Conservation (phyloP, 73 alveolate genomes). For the Durusdinium trenchii region DNA sequence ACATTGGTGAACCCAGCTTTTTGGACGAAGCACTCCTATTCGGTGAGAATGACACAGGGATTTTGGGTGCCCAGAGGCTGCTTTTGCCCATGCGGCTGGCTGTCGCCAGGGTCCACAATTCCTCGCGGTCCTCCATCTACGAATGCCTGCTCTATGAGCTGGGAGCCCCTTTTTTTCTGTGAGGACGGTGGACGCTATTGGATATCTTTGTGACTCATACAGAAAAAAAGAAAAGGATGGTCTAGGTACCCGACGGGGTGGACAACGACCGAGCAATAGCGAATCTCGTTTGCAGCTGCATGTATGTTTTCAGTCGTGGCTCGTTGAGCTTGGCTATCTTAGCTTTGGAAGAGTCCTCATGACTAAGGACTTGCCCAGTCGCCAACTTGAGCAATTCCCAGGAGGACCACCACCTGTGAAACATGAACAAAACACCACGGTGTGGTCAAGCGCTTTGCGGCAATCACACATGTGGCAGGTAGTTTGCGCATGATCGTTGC, state of each 20-base stretch:
- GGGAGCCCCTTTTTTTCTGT: neutral
- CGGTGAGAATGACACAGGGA: no score
- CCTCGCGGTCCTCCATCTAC: constrained; percentile 5
- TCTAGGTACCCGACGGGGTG: neutral
- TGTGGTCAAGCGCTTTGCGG: no score
- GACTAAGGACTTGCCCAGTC: constrained; percentile 35
- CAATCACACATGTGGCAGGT: no score
- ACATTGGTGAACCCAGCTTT: no score
- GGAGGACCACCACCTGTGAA: no score
- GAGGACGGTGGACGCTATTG: neutral
- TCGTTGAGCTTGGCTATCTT: neutral
- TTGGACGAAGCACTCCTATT: no score
- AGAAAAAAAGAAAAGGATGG: neutral
- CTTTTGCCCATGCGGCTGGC: no score
- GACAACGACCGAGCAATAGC: neutral
- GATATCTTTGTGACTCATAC: no score
- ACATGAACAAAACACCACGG: no score
- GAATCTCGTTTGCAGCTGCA: neutral
- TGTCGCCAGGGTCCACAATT: constrained; percentile 10
- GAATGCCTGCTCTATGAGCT: constrained; percentile 63
- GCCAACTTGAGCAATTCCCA: constrained; percentile 19
- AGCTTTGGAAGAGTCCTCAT: neutral
- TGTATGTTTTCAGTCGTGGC: neutral
- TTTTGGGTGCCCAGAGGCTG: no score
- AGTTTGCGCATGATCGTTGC: no score